Evolutionary conservation across 164 flowering plant genomes (phyloP), one percentile per base, ranked within the genome.

Genomic region (Sextonia rubra): DNA sequence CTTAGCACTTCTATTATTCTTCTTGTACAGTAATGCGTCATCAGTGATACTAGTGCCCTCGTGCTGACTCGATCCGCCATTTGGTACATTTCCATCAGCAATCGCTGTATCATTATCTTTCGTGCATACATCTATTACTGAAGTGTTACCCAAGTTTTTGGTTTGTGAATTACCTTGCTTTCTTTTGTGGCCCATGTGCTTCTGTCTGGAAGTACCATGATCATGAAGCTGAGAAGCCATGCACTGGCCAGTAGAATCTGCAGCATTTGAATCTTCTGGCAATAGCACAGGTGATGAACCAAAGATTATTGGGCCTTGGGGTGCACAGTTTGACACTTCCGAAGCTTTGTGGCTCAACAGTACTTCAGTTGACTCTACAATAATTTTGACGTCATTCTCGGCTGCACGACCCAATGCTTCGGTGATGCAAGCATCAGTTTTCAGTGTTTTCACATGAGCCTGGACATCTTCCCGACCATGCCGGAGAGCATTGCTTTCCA

Each of bases 161-260:
- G 84, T 88, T 25, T 30, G 25, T 1, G 71, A 47, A 67, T 32
- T 63, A 75, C 72, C 85, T 71, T 82, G 89, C 82, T 81, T 91
- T 64, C 83, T 91, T 77, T 82, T 86, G 78, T 81, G 68, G 66
- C 85, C 76, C 26, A 73, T 12, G 4, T 80, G 86, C 81, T 80
- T 91, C 79, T 82, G 95, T 80, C 82, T 86, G 15, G 77, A 56
- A 47, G 58, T 70, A 62, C 70, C 72, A 60, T 73, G 73, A 24
- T 83, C 90, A 70, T 64, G 80, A 71, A 67, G 37, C 37, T 77
- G 84, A 27, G 80, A 52, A 52, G 76, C 48, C 64, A 68, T 66
- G 76, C 69, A 75, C 24, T n/a, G 60, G 32, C 72, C 70, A 71
- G 76, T 61, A 70, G 47, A 18, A 67, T 68, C 69, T n/a, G 37